A percentile compares a stretch with the other conserved stretches of the same genome.
Conservation (phyloP, 176 grass and related monocot genomes). For the Cocos nucifera region DNA sequence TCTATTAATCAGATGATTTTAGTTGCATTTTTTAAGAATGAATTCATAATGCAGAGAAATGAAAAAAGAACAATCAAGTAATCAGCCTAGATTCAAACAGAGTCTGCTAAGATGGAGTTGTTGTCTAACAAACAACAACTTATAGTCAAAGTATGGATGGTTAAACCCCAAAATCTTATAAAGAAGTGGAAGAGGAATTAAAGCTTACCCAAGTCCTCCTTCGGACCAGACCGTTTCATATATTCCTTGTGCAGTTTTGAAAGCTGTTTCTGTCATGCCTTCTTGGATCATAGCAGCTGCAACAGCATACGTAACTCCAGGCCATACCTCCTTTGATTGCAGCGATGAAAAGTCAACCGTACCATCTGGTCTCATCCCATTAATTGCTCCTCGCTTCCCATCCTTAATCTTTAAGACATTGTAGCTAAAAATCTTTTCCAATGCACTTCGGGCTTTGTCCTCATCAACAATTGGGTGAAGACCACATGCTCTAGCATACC, state of each 20-base stretch:
- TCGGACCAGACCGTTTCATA: conserved; percentile 85
- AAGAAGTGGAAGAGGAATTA: too few species aligned
- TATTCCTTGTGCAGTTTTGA: conserved; percentile 88
- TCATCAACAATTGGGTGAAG: conserved; percentile 64
- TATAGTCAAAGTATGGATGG: too few species aligned
- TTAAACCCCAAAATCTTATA: too few species aligned
- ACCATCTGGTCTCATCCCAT: conserved; percentile 90
- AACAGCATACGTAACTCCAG: conserved; percentile 85
- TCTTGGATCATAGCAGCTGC: conserved; percentile 94
- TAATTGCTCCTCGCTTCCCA: conserved; percentile 77
- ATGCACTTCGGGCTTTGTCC: conserved; percentile 63
- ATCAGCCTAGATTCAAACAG: too few species aligned
- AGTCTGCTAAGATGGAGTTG: too few species aligned
- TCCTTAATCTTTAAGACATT: conserved; percentile 82
- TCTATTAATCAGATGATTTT: too few species aligned
- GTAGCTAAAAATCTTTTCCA: conserved; percentile 66
- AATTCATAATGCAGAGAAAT: too few species aligned
- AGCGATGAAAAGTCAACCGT: conserved; percentile 66
- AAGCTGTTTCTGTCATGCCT: conserved; percentile 68
- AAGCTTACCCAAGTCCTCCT: conserved; percentile 74
- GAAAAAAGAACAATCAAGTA: too few species aligned
- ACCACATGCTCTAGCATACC: conserved; percentile 80
- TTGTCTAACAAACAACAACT: too few species aligned
- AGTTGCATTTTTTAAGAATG: too few species aligned
- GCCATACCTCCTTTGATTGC: conserved; percentile 94